Evolutionary conservation across 2,329 filamentous ascomycete species (phyloP), one percentile per base, ranked within the genome.

Genomic region (Raffaelea deltoideospora): DNA sequence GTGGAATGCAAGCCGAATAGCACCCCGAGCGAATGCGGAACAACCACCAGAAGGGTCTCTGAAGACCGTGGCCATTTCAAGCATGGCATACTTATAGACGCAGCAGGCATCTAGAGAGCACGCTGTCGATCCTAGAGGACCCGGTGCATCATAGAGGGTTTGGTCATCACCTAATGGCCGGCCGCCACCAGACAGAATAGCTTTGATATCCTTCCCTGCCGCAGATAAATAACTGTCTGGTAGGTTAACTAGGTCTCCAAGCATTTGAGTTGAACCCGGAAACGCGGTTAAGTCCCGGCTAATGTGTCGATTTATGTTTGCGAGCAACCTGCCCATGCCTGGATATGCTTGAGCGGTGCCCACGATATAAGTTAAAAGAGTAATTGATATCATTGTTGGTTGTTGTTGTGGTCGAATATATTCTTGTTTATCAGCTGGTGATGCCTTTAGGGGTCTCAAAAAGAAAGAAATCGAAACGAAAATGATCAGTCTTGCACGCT

Each of bases 1-100:
- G 45, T 65, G 61, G 47, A 65, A 65, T 5, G 59, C 59, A 5
- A 58, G 51, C 9, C 61, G 55, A 38, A 65, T 56, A 5, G 61
- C 60, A 4, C 51, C 58, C 7, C 61, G 55, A 0, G 58, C 61
- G 13, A 53, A 37, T 10, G 52, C 49, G 33, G 56, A 61, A 45
- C 61, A 64, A 50, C 52, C 6, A 42, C 42, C 33, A 13, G 43
- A 24, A 30, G 21, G 43, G 5, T 49, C 53, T 3, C 47, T 41
- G 41, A 62, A 64, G 19, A 49, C 27, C 2, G 36, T 26, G 19
- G 45, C 50, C 48, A 64, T 52, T 21, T 57, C 53, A 13, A 46
- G 39, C 24, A 53, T 49, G 30, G 63, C 48, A 24, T 57, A 53
- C 21, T 46, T 52, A 58, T 59, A 63, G 22, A 58, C 46, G 34